A percentile compares a stretch with the other conserved stretches of the same genome.
Conservation (phyloP, 257 asterid genomes). For the Paraleonurus japonicus region DNA sequence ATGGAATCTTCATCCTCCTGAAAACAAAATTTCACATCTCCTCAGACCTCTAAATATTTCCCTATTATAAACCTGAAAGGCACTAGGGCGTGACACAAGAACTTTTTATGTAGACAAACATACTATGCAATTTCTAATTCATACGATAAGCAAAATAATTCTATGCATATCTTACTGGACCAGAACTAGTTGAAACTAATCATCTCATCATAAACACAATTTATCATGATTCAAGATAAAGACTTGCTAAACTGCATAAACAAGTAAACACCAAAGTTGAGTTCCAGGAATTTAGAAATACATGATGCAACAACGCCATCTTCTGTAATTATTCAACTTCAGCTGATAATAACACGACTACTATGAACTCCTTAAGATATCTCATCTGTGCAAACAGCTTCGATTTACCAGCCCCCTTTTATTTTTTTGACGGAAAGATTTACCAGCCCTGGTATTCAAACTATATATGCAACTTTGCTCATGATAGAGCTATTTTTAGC, state of each 20-base stretch:
- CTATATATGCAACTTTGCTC: not conserved
- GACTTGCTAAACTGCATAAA: not conserved
- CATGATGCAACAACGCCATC: not conserved
- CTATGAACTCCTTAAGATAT: not conserved
- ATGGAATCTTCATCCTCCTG: conserved; percentile 89
- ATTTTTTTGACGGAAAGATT: too few species aligned
- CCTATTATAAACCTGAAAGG: not conserved
- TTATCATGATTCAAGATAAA: not conserved
- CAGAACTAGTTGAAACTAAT: not conserved
- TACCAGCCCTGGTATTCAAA: not conserved
- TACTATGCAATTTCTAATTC: not conserved
- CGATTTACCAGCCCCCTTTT: not conserved
- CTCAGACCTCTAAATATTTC: not conserved
- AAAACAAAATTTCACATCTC: conserved; percentile 14
- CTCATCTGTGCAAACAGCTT: not conserved
- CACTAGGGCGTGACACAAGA: not conserved
- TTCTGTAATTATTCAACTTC: conserved; percentile 6
- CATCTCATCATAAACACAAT: not conserved
- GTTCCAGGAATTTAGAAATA: not conserved
- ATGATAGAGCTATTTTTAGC: not conserved
- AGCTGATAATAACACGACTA: not conserved
- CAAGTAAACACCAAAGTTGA: not conserved
- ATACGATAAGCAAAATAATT: not conserved
- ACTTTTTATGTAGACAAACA: not conserved
- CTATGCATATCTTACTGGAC: not conserved